phyloP scores from a whole-genome alignment of 2,329 filamentous ascomycete genomes.

The Fusarium continuum region DNA sequence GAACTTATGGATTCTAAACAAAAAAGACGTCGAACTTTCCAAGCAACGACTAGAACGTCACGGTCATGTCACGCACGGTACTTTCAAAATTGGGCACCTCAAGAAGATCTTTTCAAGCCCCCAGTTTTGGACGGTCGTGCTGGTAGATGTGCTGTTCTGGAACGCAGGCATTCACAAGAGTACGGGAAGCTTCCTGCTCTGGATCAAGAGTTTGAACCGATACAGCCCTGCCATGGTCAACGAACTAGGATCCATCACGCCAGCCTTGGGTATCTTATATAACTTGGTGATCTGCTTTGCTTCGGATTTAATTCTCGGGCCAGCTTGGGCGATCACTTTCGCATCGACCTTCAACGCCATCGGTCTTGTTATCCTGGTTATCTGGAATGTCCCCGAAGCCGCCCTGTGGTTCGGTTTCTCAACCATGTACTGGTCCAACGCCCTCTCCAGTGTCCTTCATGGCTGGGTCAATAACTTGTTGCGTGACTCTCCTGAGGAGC shows the following conservation, averaged over 20 bases:
- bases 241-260: conserved; percentile 60
- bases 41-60: conserved; percentile 54
- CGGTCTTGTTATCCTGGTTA: conserved; percentile 59
- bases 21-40: conserved; percentile 57
- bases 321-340: conserved; percentile 63
- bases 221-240: conserved; percentile 59
- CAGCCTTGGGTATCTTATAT: conserved; percentile 65
- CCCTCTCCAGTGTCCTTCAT: conserved; percentile 64
- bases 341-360: conserved; percentile 60
- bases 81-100: conserved; percentile 45
- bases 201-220: conserved; percentile 64
- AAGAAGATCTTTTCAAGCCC: conserved; percentile 51
- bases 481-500: conserved; percentile 53
- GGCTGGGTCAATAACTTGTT: conserved; percentile 65
- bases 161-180: conserved; percentile 58
- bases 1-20: conserved; percentile 56
- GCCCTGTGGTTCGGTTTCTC: conserved; percentile 48
- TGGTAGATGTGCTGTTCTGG: conserved; percentile 65
- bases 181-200: conserved; percentile 62
- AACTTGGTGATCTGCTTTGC: conserved; percentile 62
- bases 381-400: conserved; percentile 64
- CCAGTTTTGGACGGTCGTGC: conserved; percentile 61
- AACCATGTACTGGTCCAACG: conserved; percentile 58
- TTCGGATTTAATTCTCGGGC: conserved; percentile 62
- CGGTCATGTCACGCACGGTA: conserved; percentile 52